Conservation (phyloP, 805 yeast genomes). For the Ogataea paradorogensis region DNA sequence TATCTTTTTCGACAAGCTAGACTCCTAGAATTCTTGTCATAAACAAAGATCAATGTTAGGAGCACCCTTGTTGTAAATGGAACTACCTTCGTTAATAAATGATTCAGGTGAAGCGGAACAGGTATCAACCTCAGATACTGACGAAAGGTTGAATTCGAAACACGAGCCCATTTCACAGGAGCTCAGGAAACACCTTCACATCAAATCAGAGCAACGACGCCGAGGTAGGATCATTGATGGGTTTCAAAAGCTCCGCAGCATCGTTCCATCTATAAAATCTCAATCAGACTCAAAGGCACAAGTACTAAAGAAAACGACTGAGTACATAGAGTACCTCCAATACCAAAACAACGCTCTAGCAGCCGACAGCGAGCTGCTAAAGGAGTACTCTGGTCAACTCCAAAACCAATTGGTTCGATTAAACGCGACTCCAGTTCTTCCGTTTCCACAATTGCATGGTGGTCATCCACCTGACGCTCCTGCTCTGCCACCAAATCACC, state of each 20-base stretch:
- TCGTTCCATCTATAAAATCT: conserved; percentile 40
- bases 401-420: conserved; percentile 17
- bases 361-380: conserved; percentile 19
- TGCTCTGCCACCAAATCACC: conserved; percentile 2
- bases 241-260: conserved; percentile 36
- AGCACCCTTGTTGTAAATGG: conserved; percentile 4
- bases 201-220: conserved; percentile 44
- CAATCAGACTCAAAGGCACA: conserved; percentile 46
- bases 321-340: conserved; percentile 40
- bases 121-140: background rate
- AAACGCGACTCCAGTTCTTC: conserved; percentile 14
- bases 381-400: conserved; percentile 20
- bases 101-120: conserved; percentile 2
- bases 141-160: background rate
- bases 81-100: conserved; percentile 16
- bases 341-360: conserved; percentile 25
- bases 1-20: no score
- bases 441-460: conserved; percentile 14
- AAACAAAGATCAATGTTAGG: conserved; percentile 1
- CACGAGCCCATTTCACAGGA: conserved; percentile 19
- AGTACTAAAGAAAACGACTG: conserved; percentile 40
- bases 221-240: conserved; percentile 47
- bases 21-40: background rate
- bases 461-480: background rate
- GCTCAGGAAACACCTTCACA: conserved; percentile 37